Base-by-base conservation (phyloP, 2,329 filamentous ascomycete genomes). In the Beauveria pseudobassiana region DNA sequence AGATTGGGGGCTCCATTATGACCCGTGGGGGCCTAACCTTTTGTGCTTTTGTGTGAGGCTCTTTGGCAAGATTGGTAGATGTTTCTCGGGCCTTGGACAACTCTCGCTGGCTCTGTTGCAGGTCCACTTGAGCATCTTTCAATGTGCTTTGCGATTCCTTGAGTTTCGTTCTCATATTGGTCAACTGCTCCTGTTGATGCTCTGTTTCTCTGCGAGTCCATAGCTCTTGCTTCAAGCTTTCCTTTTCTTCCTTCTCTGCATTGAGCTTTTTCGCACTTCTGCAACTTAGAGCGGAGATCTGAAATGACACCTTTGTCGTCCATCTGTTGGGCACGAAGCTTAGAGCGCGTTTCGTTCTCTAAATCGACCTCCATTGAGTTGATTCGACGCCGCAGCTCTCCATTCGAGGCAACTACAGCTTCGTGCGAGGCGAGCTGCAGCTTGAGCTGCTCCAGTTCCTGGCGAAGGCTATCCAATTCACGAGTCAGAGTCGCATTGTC, bases 361-460 rank as follows among this genome's bases (percentile, higher is more conserved):
- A 96, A 80, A 67, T 96, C 89, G 49, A 91, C 86, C 72, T 96
- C 89, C 2, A 93, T 74, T 1, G 87, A 86, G 69, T 82, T 87
- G 30, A 96, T 74, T 73, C 95, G 90, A 52, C 89, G 87, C 70
- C 95, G 87, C 16, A 97, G 76, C 2, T 88, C 82, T 51, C 93
- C 79, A 72, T 96, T 96, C 70, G 96, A 91, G 1, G 88, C 80
- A 18, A 96, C 78, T 12, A 90, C 77, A 2, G 83, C 81, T 69
- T 92, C 87, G 59, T 93, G 85, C 16, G 80, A 78, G 30, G 76
- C 70, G 12, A 85, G 71, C 67, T 85, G 82, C 2, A 81, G 78
- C 65, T 77, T 76, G 28, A 86, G 74, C 61, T 85, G 81, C 46
- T 85, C 81, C 18, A 85, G 65, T 66, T 86, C 82, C 26, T 81